phyloP scores from a whole-genome alignment of 2,329 filamentous ascomycete species.

The Juglanconis oblonga region DNA sequence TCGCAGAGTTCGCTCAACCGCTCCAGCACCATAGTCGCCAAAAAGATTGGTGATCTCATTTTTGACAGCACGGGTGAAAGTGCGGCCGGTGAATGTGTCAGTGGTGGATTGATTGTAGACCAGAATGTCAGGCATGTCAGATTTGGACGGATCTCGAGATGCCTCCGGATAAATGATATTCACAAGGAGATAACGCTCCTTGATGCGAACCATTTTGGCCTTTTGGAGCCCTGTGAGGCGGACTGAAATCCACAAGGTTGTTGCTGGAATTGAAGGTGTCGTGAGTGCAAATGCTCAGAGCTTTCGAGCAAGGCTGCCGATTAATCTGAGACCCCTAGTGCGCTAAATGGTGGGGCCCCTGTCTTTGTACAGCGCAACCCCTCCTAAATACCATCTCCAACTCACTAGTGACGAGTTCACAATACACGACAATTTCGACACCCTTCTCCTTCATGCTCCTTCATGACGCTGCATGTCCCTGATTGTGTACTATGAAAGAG shows the following conservation, averaged over 20 bases:
- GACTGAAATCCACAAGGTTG: background rate
- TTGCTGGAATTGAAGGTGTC: background rate
- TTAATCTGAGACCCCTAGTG: no score
- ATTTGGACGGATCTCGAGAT: constrained; percentile 30
- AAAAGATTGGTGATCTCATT: constrained; percentile 70
- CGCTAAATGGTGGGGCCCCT: no score
- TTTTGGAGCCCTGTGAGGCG: no score
- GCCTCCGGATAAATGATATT: constrained; percentile 83
- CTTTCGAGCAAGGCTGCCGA: background rate
- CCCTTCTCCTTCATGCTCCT: background rate
- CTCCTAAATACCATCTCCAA: no score
- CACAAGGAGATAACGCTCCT: constrained; percentile 93
- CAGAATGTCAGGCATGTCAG: constrained; percentile 57
- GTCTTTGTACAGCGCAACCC: no score
- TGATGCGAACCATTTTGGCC: constrained; percentile 81
- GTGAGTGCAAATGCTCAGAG: background rate
- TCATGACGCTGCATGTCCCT: background rate
- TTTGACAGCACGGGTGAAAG: constrained; percentile 68
- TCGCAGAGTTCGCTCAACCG: constrained; percentile 65
- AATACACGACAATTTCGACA: no score
- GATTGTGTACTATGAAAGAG: no score
- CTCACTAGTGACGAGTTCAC: no score
- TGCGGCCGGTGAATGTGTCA: constrained; percentile 62
- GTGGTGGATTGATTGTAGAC: constrained; percentile 77
- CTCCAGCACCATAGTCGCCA: constrained; percentile 84